Evolutionary conservation across 2,329 filamentous ascomycete species (phyloP), one percentile per base, ranked within the genome.

Genomic region (Fusarium chuoi): DNA sequence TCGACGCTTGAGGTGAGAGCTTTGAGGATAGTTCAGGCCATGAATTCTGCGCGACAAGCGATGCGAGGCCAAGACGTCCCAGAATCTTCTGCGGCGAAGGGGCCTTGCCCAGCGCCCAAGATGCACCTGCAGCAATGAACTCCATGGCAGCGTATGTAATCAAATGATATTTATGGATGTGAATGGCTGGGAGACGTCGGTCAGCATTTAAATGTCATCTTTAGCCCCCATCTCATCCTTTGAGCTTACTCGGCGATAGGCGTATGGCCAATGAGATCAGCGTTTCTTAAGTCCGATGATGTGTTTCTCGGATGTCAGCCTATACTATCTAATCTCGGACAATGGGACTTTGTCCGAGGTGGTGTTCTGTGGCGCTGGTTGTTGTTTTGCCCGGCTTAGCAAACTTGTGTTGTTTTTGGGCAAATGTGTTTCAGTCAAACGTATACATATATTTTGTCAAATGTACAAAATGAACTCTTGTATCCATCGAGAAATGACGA

Each of bases 71-170:
- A 9, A 75, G 46, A 15, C 48, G 58, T 2, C 38, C 24, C 0
- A 75, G 45, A 4, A 75, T n/a, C 15, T 62, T 65, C 6, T 70
- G 59, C 1, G 73, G 57, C 0, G 69, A 68, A 1, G 49, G 7
- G 1, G 67, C 26, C 4, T 28, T 62, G 3, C 65, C 42, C 5
- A 75, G 8, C 4, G 42, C 49, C 72, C 72, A 75, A 5, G 69
- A 57, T 7, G 30, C 49, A 5, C 69, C 73, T 10, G 72, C 73
- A 20, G 42, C 62, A 15, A 75, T 38, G 10, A 75, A 36, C n/a
- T 75, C 73, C 65, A 75, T 75, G 0, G 5, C 4, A 2, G 22
- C 3, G 4, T 12, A 11, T n/a, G n/a, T n/a, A n/a, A n/a, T n/a
- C n/a, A n/a, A n/a, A n/a, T n/a, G n/a, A n/a, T n/a, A n/a, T n/a